Conservation (phyloP, 306 rosid genomes). For the Crotalaria pallida region DNA sequence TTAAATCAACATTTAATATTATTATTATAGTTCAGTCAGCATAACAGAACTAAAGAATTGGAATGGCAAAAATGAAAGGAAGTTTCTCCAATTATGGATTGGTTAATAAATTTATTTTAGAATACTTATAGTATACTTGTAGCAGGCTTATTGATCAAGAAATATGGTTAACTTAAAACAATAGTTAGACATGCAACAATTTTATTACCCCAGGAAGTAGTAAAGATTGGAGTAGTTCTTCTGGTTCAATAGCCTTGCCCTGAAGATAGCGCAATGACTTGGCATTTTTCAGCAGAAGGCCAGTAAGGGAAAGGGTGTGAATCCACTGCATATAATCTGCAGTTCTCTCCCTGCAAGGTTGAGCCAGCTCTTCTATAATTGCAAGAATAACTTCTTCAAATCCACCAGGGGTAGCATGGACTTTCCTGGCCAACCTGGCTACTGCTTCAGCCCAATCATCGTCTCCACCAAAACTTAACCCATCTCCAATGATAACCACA, state of each 20-base stretch:
- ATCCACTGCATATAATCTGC: slow-evolving; percentile 88
- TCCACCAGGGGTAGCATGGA: slow-evolving; percentile 78
- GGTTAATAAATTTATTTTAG: background rate
- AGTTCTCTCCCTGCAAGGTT: slow-evolving; percentile 88
- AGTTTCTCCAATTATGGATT: background rate
- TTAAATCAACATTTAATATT: background rate
- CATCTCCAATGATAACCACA: slow-evolving; percentile 82
- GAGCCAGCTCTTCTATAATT: slow-evolving; percentile 67
- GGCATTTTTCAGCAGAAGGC: slow-evolving; percentile 75
- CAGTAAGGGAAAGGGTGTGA: slow-evolving; percentile 73
- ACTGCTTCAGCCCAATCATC: slow-evolving; percentile 87
- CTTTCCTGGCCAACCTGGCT: slow-evolving; percentile 66
- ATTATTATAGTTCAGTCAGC: background rate
- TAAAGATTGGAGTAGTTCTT: slow-evolving; percentile 65
- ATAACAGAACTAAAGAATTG: background rate
- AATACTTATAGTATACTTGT: background rate
- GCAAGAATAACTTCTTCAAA: slow-evolving; percentile 75
- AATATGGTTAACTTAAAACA: background rate
- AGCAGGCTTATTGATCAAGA: background rate
- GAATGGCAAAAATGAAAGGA: background rate
- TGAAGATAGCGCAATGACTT: slow-evolving; percentile 50
- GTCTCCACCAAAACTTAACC: slow-evolving; percentile 91
- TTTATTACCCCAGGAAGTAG: slow-evolving; percentile 82
- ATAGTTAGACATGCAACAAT: background rate
- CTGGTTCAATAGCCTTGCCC: slow-evolving; percentile 61